These are phyloP conservation scores for Saccharomyces mikatae DNA, from an alignment of 805 yeast species.

Conservation along the genomic window DNA sequence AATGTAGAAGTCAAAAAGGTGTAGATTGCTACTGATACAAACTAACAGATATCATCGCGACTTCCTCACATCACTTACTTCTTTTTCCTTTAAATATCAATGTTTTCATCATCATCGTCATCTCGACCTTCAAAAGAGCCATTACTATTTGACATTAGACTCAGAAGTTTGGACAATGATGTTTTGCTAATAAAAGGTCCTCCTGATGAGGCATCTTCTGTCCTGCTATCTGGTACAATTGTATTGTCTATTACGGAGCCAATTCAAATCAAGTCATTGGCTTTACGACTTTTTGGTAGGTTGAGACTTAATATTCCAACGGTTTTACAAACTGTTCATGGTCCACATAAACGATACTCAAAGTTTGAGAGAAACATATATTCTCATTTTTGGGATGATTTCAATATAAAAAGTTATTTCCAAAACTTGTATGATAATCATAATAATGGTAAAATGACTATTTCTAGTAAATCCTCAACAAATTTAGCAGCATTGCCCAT, in stretches of 20 bases:
- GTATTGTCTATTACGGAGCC: constrained; percentile 75
- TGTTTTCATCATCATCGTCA: constrained; percentile 5
- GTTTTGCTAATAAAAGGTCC: constrained; percentile 76
- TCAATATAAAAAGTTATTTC: constrained; percentile 42
- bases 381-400: constrained; percentile 70
- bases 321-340: constrained; percentile 36
- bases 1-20: not conserved
- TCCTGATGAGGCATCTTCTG: constrained; percentile 69
- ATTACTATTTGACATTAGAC: constrained; percentile 45
- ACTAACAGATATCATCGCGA: not conserved
- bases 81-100: not conserved
- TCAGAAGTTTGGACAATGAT: constrained; percentile 64
- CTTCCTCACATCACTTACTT: not conserved
- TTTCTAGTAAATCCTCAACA: constrained; percentile 15
- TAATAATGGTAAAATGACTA: constrained; percentile 12
- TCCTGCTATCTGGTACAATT: constrained; percentile 65
- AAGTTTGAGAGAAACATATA: constrained; percentile 56
- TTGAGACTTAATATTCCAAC: constrained; percentile 53
- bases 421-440: constrained; percentile 21
- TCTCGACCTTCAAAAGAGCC: constrained; percentile 23
- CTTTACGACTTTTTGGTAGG: constrained; percentile 57
- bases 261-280: constrained; percentile 52
- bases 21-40: not conserved
- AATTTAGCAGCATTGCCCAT: constrained; percentile 20
- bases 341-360: constrained; percentile 38